phyloP scores from a whole-genome alignment of 2,329 filamentous ascomycete genomes.

The Hymenoscyphus linearis region DNA sequence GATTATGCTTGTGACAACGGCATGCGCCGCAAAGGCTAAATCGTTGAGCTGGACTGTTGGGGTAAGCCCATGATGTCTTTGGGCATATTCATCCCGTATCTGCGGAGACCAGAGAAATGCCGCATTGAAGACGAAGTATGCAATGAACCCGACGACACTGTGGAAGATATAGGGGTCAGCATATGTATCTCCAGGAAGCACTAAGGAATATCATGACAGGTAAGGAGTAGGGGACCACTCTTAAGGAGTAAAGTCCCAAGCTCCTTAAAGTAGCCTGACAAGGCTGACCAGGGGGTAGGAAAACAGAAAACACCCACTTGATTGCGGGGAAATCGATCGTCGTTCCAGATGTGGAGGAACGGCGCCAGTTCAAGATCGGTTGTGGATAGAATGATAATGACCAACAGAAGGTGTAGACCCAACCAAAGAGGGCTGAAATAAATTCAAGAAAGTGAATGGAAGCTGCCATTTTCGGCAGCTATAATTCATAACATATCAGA shows the following conservation, averaged over 20 bases:
- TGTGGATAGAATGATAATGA: conserved; percentile 92
- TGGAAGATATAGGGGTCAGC: too few species aligned
- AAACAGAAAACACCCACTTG: conserved; percentile 39
- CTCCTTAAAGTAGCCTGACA: too few species aligned
- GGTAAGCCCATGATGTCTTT: conserved; percentile 66
- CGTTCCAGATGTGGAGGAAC: conserved; percentile 74
- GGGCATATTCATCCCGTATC: conserved; percentile 78
- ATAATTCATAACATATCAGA: conserved; percentile 8
- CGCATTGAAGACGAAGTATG: conserved; percentile 44
- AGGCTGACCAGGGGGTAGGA: too few species aligned
- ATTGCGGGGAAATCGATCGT: conserved; percentile 83
- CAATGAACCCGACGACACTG: conserved; percentile 56
- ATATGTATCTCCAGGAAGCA: too few species aligned
- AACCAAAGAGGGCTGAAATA: conserved; percentile 60
- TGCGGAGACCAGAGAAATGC: conserved; percentile 67
- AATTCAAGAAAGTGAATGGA: conserved; percentile 40
- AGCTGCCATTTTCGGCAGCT: conserved; percentile 21
- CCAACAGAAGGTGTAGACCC: conserved; percentile 74
- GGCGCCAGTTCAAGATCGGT: conserved; percentile 70
- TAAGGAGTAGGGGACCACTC: too few species aligned
- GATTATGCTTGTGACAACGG: conserved; percentile 64
- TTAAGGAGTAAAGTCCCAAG: too few species aligned
- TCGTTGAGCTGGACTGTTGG: conserved; percentile 90
- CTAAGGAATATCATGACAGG: too few species aligned
- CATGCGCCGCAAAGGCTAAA: conserved; percentile 80